A percentile compares a stretch with the other conserved stretches of the same genome.
These are phyloP conservation scores for Karstenula rhodostoma DNA, from an alignment of 2,329 filamentous ascomycete species.

Conservation along the genomic window DNA sequence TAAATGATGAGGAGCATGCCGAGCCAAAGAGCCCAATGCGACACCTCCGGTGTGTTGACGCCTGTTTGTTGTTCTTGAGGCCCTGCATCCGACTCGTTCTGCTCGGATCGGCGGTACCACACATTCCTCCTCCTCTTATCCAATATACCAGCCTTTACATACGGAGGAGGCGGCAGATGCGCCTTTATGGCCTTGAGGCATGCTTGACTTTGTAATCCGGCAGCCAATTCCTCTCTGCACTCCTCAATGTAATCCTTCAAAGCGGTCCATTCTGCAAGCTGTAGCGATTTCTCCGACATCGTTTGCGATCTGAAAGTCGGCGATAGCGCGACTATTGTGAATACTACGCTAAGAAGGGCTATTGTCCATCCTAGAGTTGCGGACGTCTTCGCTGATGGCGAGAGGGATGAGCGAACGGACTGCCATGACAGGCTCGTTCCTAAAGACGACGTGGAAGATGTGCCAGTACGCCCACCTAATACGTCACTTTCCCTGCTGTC, in stretches of 20 bases:
- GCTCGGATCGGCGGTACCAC: not conserved
- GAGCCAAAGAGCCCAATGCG: constrained; percentile 6
- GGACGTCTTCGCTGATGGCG: constrained; percentile 22
- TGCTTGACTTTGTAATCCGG: constrained; percentile 26
- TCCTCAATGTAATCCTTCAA: constrained; percentile 31
- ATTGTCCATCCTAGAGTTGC: constrained; percentile 28
- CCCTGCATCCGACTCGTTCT: constrained; percentile 12
- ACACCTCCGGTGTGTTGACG: not conserved
- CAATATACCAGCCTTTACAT: constrained; percentile 18
- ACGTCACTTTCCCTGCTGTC: too few relatives aligned
- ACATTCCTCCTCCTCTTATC: constrained; percentile 20
- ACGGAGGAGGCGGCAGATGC: constrained; percentile 26
- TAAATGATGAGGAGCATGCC: constrained; percentile 12
- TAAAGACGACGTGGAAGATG: constrained; percentile 9
- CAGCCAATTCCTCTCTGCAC: constrained; percentile 26
- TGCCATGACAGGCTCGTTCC: constrained; percentile 25
- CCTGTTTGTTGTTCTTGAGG: constrained; percentile 1
- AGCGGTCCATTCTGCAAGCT: constrained; percentile 29
- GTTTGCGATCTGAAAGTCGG: constrained; percentile 27
- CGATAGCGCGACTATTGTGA: constrained; percentile 27
- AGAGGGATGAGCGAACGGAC: constrained; percentile 23
- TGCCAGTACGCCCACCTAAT: not conserved
- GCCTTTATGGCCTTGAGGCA: constrained; percentile 24
- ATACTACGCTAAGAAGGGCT: constrained; percentile 24
- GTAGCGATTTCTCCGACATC: constrained; percentile 22